Base-by-base conservation (phyloP, 768 basidiomycete species). In the Pleurotus cornucopiae region DNA sequence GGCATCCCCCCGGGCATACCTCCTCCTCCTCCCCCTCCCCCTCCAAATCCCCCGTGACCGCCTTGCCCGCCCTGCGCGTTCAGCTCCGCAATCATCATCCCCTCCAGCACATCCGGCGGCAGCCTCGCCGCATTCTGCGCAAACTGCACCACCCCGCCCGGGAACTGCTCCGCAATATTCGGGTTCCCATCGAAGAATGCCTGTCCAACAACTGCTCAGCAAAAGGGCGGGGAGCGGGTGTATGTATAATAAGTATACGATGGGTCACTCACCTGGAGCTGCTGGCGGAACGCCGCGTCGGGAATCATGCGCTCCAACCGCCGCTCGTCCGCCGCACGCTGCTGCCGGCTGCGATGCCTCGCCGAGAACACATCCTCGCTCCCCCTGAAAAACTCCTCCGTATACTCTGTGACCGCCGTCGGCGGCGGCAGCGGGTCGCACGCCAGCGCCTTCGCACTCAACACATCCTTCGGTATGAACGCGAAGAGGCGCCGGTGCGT, bases 341-440 rank as follows among this genome's bases (percentile, higher is more conserved):
- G 21, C 26, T 49, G 48, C n/a, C 21, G 21, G 11, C 25, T 34
- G 48, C 48, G 48, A 14, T 49, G 49, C 4, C 70, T 68, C 45
- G 64, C 51, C 16, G 73, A 66, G 49, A 80, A 74, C 13, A 74
- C 55, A 60, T 87, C 85, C 51, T 85, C 84, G 2, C 77, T 72
- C 1, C 83, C 82, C 13, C 69, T 72, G 73, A 98, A 95, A 71
- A 94, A 97, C n/a, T 67, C 68, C 3, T 78, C 72, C 59, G 93
- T 78, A 69, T 97, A 97, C 40, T 63, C 66, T 34, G 77, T 87
- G 2, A 83, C 63, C 2, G 79, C 70, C 1, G 79, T 77, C 5
- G 70, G 71, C 0, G 95, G 94, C 0, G 95, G 93, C 2, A 96
- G 73, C 0, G 95, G 94, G 64, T 98, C 96, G 62, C 88, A 97